Evolutionary conservation across 805 yeast species (phyloP).

Genomic region (Lachancea kluyveri): DNA sequence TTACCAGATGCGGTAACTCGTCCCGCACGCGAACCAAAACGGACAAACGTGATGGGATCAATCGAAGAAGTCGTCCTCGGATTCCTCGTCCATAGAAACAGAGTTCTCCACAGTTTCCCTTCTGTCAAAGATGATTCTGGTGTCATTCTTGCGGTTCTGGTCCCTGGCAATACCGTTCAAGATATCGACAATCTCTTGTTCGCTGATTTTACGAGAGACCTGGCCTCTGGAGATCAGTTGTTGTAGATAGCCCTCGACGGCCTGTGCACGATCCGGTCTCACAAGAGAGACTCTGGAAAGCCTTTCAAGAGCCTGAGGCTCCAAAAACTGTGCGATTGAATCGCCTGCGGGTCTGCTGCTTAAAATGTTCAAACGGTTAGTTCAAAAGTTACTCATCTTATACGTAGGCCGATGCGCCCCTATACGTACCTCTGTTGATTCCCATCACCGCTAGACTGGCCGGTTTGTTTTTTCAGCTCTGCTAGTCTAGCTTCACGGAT

Average conservation of each 20-base stretch:
- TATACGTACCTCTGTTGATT: slow-evolving; percentile 12
- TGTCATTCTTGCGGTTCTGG: slow-evolving; percentile 53
- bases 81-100: slow-evolving; percentile 34
- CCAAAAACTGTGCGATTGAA: slow-evolving; percentile 60
- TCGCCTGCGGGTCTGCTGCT: slow-evolving; percentile 13
- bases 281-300: slow-evolving; percentile 82
- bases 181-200: slow-evolving; percentile 75
- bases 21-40: slow-evolving; percentile 3
- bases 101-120: slow-evolving; percentile 38
- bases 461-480: slow-evolving; percentile 62
- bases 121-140: slow-evolving; percentile 61
- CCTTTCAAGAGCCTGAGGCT: slow-evolving; percentile 82
- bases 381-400: neutral
- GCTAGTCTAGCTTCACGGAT: slow-evolving; percentile 88
- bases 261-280: slow-evolving; percentile 82
- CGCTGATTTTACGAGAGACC: slow-evolving; percentile 61
- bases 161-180: slow-evolving; percentile 78
- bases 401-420: too few species aligned
- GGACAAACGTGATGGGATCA: slow-evolving; percentile 13
- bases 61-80: slow-evolving; percentile 42
- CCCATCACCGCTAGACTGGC: slow-evolving; percentile 23
- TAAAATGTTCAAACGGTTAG: neutral
- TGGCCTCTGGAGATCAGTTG: slow-evolving; percentile 74
- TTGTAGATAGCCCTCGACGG: slow-evolving; percentile 76
- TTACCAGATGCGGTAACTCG: too few species aligned